Percentiles rank a stretch among this genome's conserved stretches.
Evolutionary conservation across 2,329 filamentous ascomycete genomes (phyloP).

Genomic region (Aureobasidium sp.): DNA sequence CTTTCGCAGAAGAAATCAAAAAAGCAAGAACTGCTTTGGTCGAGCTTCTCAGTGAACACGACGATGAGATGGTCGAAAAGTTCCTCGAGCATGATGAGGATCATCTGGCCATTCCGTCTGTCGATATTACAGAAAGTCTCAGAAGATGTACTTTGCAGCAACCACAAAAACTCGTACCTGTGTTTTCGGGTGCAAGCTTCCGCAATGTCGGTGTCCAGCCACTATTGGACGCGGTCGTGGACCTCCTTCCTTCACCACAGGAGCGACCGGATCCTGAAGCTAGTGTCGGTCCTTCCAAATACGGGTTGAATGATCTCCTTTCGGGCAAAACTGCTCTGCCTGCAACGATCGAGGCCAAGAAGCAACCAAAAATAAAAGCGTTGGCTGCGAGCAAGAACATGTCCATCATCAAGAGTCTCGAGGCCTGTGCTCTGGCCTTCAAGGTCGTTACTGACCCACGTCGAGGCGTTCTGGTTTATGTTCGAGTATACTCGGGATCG

Average conservation of each 20-base stretch:
- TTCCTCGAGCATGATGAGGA: conserved; percentile 74
- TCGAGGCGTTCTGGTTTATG: conserved; percentile 80
- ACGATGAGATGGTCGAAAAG: conserved; percentile 74
- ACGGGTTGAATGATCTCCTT: conserved; percentile 43
- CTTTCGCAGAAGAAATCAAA: conserved; percentile 57
- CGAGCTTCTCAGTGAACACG: conserved; percentile 78
- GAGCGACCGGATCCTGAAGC: conserved; percentile 75
- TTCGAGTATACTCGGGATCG: conserved; percentile 81
- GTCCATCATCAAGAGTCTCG: conserved; percentile 50
- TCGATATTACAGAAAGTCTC: conserved; percentile 63
- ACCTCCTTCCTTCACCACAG: conserved; percentile 73
- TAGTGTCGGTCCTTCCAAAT: conserved; percentile 49
- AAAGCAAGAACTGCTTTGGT: conserved; percentile 68
- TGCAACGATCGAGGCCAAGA: conserved; percentile 10
- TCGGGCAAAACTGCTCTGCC: conserved; percentile 26
- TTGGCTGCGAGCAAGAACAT: conserved; percentile 17
- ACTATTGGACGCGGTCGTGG: conserved; percentile 76
- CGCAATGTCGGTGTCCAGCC: conserved; percentile 91
- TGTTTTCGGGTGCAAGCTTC: conserved; percentile 89
- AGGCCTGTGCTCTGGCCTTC: conserved; percentile 65
- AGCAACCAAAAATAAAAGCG: conserved; percentile 15
- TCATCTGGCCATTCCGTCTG: conserved; percentile 54
- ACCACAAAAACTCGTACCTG: conserved; percentile 66
- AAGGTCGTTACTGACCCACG: conserved; percentile 87
- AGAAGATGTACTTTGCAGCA: conserved; percentile 60